Evolutionary conservation across 2,329 filamentous ascomycete genomes (phyloP), one percentile per base, ranked within the genome.

Genomic region (Trichoderma arundinaceum): DNA sequence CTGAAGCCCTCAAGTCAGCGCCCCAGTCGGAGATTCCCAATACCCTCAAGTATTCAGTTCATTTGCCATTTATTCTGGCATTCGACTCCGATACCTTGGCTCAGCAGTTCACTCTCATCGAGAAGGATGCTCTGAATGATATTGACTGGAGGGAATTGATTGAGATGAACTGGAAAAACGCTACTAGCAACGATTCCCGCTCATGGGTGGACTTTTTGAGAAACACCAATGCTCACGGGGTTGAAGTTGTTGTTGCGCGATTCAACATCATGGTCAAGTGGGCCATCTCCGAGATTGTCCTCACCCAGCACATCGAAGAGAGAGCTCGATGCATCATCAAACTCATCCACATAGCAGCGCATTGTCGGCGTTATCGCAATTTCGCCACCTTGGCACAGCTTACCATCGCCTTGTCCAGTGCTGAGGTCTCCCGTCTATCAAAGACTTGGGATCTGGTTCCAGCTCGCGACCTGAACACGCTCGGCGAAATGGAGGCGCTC

Each of bases 261-360:
- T 95, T 95, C 81, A 95, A 95, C 76, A 86, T 95, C 69, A 91
- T 94, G 80, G 91, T 94, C 68, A 94, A 94, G 76, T 95, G 92
- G 92, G 89, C 88, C 33, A 85, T 93, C 33, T 94, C 91, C 1
- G 90, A 94, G 76, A 86, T 91, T 69, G 85, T 95, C 8, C 82
- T 95, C 54, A 95, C 91, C 0, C 86, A 89, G 69, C 81, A 88
- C 64, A 77, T 89, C 10, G 86, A 89, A 67, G 92, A 95, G 77
- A 85, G 92, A 60, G 90, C 90, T 22, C 83, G 88, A 43, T 92
- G 89, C 74, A 87, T 95, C 68, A 88, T 91, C 76, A 94, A 95
- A 77, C 90, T 86, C 74, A 91, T 95, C 66, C 92, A 94, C 78
- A 91, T 94, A 69, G 92, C 92, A 3, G 83, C 84, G 1, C 90